Conservation (phyloP, 2,329 filamentous ascomycete species). For the Lecanicillium sp. region DNA sequence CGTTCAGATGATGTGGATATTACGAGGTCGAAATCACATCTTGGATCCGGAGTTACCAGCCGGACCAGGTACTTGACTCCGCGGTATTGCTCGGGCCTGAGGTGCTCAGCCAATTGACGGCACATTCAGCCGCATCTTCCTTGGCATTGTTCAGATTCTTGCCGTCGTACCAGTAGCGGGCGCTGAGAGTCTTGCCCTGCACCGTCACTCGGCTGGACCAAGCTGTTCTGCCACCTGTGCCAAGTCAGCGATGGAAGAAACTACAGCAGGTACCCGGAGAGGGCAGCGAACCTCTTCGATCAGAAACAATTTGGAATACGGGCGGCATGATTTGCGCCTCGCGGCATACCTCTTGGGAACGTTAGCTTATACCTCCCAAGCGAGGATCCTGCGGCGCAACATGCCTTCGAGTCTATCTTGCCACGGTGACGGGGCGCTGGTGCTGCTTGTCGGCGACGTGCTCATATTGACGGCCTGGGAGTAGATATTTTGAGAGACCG, state of each 20-base stretch:
- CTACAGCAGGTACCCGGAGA: neutral
- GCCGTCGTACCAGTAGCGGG: constrained; percentile 88
- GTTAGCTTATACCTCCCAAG: constrained; percentile 38
- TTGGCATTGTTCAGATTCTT: constrained; percentile 80
- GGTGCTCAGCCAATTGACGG: constrained; percentile 54
- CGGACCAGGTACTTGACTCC: constrained; percentile 1
- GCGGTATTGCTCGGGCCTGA: constrained; percentile 25
- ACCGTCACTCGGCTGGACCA: constrained; percentile 82
- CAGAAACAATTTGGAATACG: constrained; percentile 60
- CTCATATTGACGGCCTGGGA: constrained; percentile 5
- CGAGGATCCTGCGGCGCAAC: constrained; percentile 50
- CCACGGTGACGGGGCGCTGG: constrained; percentile 29
- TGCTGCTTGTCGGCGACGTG: constrained; percentile 15
- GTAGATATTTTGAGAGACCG: no score
- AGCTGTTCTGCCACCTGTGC: constrained; percentile 74
- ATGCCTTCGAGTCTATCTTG: constrained; percentile 46
- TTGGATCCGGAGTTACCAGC: no score
- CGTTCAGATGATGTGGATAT: no score
- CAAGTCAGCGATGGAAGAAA: constrained; percentile 14
- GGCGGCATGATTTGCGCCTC: constrained; percentile 43
- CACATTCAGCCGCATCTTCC: constrained; percentile 86
- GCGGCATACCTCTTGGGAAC: constrained; percentile 45
- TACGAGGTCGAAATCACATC: no score
- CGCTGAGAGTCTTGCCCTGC: constrained; percentile 56
- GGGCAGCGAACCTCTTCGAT: constrained; percentile 53